Conservation (phyloP, 495 filamentous ascomycete species). For the Annulohypoxylon bovei region DNA sequence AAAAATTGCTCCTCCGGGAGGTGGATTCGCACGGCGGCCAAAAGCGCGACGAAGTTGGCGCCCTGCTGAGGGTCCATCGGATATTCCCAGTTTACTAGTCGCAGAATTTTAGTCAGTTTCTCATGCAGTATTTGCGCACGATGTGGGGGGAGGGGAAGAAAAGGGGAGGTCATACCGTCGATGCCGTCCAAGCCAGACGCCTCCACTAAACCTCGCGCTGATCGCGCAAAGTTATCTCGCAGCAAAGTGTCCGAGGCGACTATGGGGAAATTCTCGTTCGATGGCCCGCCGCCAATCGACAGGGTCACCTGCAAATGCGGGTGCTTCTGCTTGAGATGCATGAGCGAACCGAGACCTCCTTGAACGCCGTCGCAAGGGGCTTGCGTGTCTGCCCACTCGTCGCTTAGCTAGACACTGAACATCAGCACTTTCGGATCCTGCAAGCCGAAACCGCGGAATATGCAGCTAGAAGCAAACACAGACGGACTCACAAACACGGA, state of each 20-base stretch:
- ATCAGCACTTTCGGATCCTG: conserved; percentile 35
- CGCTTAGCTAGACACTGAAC: conserved; percentile 71
- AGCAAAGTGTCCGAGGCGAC: conserved; percentile 70
- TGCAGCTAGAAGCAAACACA: conserved; percentile 18
- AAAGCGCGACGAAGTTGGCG: conserved; percentile 74
- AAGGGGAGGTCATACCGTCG: conserved; percentile 70
- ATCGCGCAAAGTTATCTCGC: conserved; percentile 76
- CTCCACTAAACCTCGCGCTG: conserved; percentile 76
- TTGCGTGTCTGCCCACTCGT: conserved; percentile 85
- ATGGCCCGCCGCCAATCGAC: conserved; percentile 86
- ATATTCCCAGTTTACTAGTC: conserved; percentile 87
- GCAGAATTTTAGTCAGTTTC: conserved; percentile 11
- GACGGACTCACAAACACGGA: conserved; percentile 75
- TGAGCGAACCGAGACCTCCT: conserved; percentile 82
- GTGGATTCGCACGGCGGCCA: conserved; percentile 72
- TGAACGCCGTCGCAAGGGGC: conserved; percentile 80
- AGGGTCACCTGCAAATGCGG: conserved; percentile 81
- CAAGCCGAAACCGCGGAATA: conserved; percentile 11
- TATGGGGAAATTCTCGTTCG: conserved; percentile 78
- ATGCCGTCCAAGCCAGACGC: conserved; percentile 84
- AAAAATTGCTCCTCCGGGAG: conserved; percentile 80
- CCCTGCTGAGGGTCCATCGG: conserved; percentile 76
- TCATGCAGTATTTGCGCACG: conserved; percentile 10
- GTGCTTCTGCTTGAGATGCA: conserved; percentile 76
- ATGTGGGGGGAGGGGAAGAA: conserved; percentile 1